These are phyloP conservation scores for Brassica cretica DNA, from an alignment of 345 rosid species.

Conservation along the genomic window DNA sequence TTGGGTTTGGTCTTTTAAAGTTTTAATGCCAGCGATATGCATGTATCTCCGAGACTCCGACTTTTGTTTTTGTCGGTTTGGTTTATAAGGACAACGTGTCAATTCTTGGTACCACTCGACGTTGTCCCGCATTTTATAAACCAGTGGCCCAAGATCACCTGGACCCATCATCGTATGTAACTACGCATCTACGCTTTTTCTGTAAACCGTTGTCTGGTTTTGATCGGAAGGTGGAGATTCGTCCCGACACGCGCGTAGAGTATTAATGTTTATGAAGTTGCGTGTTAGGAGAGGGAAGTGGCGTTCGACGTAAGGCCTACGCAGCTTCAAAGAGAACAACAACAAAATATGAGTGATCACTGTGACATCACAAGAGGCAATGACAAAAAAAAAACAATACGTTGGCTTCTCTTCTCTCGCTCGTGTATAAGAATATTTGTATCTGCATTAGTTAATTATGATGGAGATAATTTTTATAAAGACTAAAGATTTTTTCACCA, in stretches of 20 bases:
- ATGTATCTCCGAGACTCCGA: constrained; percentile 43
- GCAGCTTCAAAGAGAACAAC: constrained; percentile 23
- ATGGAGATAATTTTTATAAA: constrained; percentile 21
- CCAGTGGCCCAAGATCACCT: constrained; percentile 39
- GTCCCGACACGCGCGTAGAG: constrained; percentile 26
- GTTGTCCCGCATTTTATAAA: constrained; percentile 24
- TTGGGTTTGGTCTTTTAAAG: constrained; percentile 31
- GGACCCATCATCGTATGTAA: constrained; percentile 18
- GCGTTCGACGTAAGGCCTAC: constrained; percentile 38
- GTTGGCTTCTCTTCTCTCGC: background rate
- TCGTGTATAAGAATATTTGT: background rate
- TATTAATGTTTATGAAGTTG: constrained; percentile 15
- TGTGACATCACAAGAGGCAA: constrained; percentile 26
- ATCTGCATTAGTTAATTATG: background rate
- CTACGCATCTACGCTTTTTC: constrained; percentile 8
- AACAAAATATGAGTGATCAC: constrained; percentile 21
- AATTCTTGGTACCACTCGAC: constrained; percentile 23
- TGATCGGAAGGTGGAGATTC: constrained; percentile 25
- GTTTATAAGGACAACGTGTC: constrained; percentile 33
- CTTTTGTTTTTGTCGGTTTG: constrained; percentile 42
- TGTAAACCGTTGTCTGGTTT: constrained; percentile 13
- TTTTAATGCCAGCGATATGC: constrained; percentile 33
- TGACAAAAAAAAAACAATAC: background rate
- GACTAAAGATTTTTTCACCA: constrained; percentile 30
- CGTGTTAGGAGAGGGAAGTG: constrained; percentile 41